A percentile compares a stretch with the other conserved stretches of the same genome.
Conservation (phyloP, 768 basidiomycete species). For the Mycena floridula region DNA sequence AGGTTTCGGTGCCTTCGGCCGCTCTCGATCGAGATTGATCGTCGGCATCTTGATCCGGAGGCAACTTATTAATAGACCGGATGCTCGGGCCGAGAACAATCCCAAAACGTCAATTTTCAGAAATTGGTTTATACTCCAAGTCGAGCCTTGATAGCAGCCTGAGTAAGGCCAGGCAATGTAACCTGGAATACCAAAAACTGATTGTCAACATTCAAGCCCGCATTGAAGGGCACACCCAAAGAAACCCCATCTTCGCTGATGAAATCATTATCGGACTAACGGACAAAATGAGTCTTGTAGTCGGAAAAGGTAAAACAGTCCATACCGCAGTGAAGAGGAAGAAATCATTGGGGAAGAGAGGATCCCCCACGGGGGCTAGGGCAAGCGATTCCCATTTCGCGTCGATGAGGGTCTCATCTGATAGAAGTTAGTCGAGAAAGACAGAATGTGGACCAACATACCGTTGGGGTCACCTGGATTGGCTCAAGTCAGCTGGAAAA, state of each 20-base stretch:
- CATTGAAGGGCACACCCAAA: slow-evolving; percentile 44
- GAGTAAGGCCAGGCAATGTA: slow-evolving; percentile 37
- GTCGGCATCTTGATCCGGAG: too few species aligned
- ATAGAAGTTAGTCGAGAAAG: too few species aligned
- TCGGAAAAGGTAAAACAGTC: background rate
- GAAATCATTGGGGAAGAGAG: slow-evolving; percentile 52
- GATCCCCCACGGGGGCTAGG: slow-evolving; percentile 47
- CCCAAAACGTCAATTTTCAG: too few species aligned
- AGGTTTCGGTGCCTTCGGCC: too few species aligned
- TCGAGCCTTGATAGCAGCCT: slow-evolving; percentile 4
- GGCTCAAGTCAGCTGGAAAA: background rate
- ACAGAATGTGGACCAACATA: too few species aligned
- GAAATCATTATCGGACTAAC: slow-evolving; percentile 59
- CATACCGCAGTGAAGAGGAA: slow-evolving; percentile 60
- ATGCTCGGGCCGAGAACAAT: too few species aligned
- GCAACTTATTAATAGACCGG: too few species aligned
- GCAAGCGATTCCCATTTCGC: slow-evolving; percentile 67
- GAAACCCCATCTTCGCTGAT: slow-evolving; percentile 48
- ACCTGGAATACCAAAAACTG: slow-evolving; percentile 59
- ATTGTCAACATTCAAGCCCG: slow-evolving; percentile 51
- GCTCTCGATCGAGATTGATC: too few species aligned
- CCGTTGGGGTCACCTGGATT: slow-evolving; percentile 38
- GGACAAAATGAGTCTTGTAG: slow-evolving; percentile 4
- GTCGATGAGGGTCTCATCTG: slow-evolving; percentile 48
- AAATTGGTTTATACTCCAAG: slow-evolving; percentile 10